These are phyloP conservation scores for Malus orientalis DNA, from an alignment of 306 rosid genomes.

Conservation along the genomic window DNA sequence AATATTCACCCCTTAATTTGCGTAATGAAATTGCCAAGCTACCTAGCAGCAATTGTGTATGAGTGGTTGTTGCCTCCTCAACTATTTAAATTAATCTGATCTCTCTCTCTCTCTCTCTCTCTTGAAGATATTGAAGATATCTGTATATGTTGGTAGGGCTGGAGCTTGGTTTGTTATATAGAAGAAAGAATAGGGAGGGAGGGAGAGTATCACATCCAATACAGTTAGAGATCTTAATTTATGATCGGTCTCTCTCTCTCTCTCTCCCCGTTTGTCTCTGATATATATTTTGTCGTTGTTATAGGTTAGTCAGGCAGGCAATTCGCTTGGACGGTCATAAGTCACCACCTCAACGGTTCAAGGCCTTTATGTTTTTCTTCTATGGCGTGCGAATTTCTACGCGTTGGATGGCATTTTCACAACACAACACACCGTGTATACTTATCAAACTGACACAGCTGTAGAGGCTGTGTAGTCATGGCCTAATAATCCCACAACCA, in stretches of 20 bases:
- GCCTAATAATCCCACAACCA: neutral
- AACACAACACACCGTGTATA: neutral
- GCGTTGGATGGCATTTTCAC: neutral
- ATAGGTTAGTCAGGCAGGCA: neutral
- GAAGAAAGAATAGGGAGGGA: neutral
- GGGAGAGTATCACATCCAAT: neutral
- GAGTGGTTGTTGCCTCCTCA: neutral
- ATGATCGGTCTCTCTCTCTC: no score
- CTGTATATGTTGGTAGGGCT: no score
- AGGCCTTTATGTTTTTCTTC: neutral
- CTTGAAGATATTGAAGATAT: neutral
- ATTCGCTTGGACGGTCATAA: neutral
- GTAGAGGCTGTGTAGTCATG: neutral
- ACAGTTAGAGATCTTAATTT: neutral
- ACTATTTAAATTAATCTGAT: neutral
- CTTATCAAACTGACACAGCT: neutral
- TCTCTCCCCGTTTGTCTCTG: no score
- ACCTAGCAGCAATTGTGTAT: no score
- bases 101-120: neutral
- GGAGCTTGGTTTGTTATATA: neutral
- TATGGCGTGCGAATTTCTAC: neutral
- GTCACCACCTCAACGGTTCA: neutral
- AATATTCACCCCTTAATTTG: neutral
- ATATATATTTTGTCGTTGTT: no score
- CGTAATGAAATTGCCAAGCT: neutral